Conservation (phyloP, 768 basidiomycete genomes). For the Pisolithus tinctorius region DNA sequence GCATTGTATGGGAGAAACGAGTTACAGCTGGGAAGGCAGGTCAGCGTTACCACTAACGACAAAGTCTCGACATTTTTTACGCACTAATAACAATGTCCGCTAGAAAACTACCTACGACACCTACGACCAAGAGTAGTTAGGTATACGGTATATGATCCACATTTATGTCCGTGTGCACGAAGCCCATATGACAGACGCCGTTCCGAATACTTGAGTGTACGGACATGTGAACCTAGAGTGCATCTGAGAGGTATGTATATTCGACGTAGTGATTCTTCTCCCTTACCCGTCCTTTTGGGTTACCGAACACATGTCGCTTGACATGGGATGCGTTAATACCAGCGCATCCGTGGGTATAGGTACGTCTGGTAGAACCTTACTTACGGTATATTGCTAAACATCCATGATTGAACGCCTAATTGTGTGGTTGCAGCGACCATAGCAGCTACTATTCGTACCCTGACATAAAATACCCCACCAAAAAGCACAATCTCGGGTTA, state of each 20-base stretch:
- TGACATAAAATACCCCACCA: constrained; percentile 12
- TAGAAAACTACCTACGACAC: constrained; percentile 74
- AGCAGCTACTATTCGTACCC: constrained; percentile 59
- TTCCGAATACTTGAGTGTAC: constrained; percentile 64
- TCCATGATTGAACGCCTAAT: constrained; percentile 60
- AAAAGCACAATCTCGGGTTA: neutral
- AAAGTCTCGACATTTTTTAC: constrained; percentile 9
- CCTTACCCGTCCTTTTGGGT: constrained; percentile 35
- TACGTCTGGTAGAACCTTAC: constrained; percentile 16
- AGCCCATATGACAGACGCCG: constrained; percentile 73
- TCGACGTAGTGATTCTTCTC: neutral
- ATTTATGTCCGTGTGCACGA: neutral
- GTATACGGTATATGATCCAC: constrained; percentile 3
- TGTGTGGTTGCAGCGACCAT: constrained; percentile 60
- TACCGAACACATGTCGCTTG: constrained; percentile 40
- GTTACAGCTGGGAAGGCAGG: constrained; percentile 6
- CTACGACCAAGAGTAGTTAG: constrained; percentile 30
- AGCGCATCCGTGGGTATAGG: neutral
- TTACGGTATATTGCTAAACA: constrained; percentile 42
- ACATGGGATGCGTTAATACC: constrained; percentile 1
- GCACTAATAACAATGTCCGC: constrained; percentile 55
- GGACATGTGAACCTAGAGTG: constrained; percentile 57
- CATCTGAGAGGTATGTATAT: neutral
- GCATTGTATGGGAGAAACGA: constrained; percentile 9
- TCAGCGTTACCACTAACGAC: constrained; percentile 14